Percentiles rank a stretch among this genome's conserved stretches.
These are phyloP conservation scores for Aaosphaeria arxii DNA, from an alignment of 2,329 filamentous ascomycete species.

Conservation along the genomic window DNA sequence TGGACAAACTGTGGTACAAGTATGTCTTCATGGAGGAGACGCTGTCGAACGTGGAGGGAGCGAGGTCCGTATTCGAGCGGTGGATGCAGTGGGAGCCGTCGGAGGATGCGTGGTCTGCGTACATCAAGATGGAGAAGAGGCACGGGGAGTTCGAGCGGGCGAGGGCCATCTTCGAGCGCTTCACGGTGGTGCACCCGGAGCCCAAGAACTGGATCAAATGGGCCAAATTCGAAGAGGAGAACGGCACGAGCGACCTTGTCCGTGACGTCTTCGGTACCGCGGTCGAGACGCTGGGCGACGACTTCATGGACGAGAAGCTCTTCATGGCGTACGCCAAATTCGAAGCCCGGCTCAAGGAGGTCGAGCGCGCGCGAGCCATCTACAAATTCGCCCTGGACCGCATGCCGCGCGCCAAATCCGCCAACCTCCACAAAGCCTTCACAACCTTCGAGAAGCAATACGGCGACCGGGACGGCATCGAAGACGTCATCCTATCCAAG, in stretches of 20 bases:
- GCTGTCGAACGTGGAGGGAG: constrained; percentile 88
- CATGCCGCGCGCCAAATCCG: constrained; percentile 81
- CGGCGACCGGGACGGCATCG: constrained; percentile 87
- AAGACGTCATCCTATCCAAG: constrained; percentile 94
- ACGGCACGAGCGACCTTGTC: constrained; percentile 85
- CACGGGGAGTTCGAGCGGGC: constrained; percentile 90
- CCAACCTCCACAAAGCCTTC: constrained; percentile 85
- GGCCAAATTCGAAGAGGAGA: constrained; percentile 96
- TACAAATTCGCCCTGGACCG: constrained; percentile 96
- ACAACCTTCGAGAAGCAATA: constrained; percentile 99
- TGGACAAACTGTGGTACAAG: constrained; percentile 99
- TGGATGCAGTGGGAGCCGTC: constrained; percentile 99
- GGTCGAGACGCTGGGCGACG: constrained; percentile 85
- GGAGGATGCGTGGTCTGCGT: constrained; percentile 90
- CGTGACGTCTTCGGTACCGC: constrained; percentile 87
- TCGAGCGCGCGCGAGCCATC: constrained; percentile 88
- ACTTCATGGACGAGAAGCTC: constrained; percentile 92
- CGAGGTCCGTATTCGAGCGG: constrained; percentile 89
- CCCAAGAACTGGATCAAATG: constrained; percentile 98
- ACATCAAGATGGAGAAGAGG: constrained; percentile 95
- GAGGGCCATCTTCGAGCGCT: constrained; percentile 84
- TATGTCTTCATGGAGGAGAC: constrained; percentile 99
- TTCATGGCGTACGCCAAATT: constrained; percentile 96
- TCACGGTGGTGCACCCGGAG: constrained; percentile 90
- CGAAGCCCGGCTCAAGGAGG: constrained; percentile 91